Evolutionary conservation across 306 rosid genomes (phyloP).

Genomic region (Trifolium fragiferum): DNA sequence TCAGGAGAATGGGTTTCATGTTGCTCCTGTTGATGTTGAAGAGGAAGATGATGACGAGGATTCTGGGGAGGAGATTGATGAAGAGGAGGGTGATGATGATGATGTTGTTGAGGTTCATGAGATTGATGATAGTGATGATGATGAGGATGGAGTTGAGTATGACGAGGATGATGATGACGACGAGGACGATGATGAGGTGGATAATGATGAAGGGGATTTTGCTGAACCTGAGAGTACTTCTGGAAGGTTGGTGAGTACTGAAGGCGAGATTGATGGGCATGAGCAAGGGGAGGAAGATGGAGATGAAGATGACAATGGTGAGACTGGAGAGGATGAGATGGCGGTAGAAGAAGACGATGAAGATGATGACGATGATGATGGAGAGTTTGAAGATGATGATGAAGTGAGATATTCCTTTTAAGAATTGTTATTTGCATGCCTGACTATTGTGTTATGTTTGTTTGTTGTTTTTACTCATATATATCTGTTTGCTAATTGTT

Average conservation of each 20-base stretch:
- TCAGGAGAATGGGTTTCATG: conserved; percentile 68
- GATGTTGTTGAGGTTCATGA: conserved; percentile 87
- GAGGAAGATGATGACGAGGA: conserved; percentile 71
- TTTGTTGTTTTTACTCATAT: not conserved
- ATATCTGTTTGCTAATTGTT: not conserved
- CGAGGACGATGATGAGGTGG: conserved; percentile 83
- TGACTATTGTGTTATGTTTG: not conserved
- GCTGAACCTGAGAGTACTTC: conserved; percentile 66
- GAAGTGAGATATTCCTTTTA: conserved; percentile 69
- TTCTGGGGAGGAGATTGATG: conserved; percentile 84
- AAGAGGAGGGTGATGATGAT: conserved; percentile 79
- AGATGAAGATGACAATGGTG: conserved; percentile 82
- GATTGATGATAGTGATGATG: conserved; percentile 74
- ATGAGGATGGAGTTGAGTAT: conserved; percentile 69
- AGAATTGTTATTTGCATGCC: conserved; percentile 28
- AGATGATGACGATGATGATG: conserved; percentile 40
- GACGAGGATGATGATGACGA: conserved; percentile 80
- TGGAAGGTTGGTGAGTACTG: conserved; percentile 63
- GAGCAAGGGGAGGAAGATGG: conserved; percentile 93
- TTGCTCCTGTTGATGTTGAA: conserved; percentile 59
- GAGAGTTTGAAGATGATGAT: conserved; percentile 74
- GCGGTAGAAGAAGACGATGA: conserved; percentile 64
- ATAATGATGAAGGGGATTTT: conserved; percentile 76
- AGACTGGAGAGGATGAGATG: conserved; percentile 81
- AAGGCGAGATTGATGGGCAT: conserved; percentile 93